Base-by-base conservation (phyloP, 306 rosid genomes). In the Heteromeles arbutifolia region DNA sequence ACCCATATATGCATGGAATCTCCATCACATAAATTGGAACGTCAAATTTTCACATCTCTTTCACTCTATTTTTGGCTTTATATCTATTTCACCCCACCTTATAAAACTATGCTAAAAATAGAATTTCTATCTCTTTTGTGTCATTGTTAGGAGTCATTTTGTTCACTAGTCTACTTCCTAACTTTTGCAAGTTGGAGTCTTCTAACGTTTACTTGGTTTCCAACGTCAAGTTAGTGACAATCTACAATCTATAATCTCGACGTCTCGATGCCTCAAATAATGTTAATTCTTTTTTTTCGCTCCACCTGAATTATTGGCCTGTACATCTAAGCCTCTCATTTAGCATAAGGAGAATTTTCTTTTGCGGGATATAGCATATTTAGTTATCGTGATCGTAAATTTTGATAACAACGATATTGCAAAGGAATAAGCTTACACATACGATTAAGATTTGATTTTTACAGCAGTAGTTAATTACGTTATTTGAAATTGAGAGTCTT, bases 1-100 rank as follows among this genome's bases (percentile, higher is more conserved):
- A 57, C 37, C 53, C 21, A 8, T 57, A 8, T 57, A 6, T 4
- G n/a, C 19, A 25, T 69, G 71, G 73, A 63, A 70, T 11, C 62
- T 56, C 56, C 74, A n/a, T n/a, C 80, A 76, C 77, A 75, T 34
- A 65, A 41, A 41, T 39, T 70, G 58, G 53, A 39, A 53, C 11
- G 3, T 52, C 17, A 48, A 59, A 12, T 11, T 72, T 41, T 53
- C 68, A 8, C 10, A 17, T 44, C 26, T 19, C 65, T 74, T 37
- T 68, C 70, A 32, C 19, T 69, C 45, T 12, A 10, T 44, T 15
- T 37, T 52, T 15, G 11, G 34, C 52, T 31, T 32, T 34, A 6
- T 39, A 50, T 71, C 19, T 31, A 12, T 61, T 11, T 66, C 17
- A 57, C 24, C 53, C 11, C 43, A 34, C 39, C 37, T 32, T 6